Evolutionary conservation across 805 yeast genomes (phyloP).

Genomic region (Suhomyces vadensis): DNA sequence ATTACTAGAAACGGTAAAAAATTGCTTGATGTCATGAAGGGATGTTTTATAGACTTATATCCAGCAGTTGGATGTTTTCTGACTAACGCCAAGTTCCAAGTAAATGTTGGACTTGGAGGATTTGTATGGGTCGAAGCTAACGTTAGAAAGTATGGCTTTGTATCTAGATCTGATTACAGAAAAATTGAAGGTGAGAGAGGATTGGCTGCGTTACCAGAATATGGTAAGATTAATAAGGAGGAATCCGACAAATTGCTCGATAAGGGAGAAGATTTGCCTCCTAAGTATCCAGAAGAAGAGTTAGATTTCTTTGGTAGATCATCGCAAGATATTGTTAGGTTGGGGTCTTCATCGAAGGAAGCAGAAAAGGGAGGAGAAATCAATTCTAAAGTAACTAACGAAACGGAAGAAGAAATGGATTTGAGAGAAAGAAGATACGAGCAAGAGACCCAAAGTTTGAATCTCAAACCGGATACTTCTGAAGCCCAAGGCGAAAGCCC

Average conservation of each 20-base stretch:
- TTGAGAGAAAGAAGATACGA: constrained; percentile 35
- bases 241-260: constrained; percentile 57
- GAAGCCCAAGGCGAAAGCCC: neutral
- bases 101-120: constrained; percentile 45
- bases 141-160: constrained; percentile 57
- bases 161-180: constrained; percentile 46
- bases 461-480: constrained; percentile 2
- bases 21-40: constrained; percentile 50
- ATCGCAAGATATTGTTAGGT: constrained; percentile 17
- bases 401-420: constrained; percentile 38
- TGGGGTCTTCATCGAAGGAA: constrained; percentile 32
- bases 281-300: constrained; percentile 64
- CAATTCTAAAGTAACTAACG: constrained; percentile 24
- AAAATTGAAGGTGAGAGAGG: constrained; percentile 41
- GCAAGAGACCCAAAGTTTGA: constrained; percentile 6
- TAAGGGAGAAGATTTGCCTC: constrained; percentile 73
- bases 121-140: constrained; percentile 52
- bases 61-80: constrained; percentile 56
- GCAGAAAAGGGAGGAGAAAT: constrained; percentile 8
- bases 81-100: constrained; percentile 44
- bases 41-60: constrained; percentile 49
- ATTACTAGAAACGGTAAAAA: constrained; percentile 59
- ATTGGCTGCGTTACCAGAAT: constrained; percentile 40
- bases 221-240: constrained; percentile 20
- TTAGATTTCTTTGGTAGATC: constrained; percentile 59